Evolutionary conservation across 2,329 filamentous ascomycete species (phyloP), one percentile per base, ranked within the genome.

Genomic region (Fusarium euwallaceae): DNA sequence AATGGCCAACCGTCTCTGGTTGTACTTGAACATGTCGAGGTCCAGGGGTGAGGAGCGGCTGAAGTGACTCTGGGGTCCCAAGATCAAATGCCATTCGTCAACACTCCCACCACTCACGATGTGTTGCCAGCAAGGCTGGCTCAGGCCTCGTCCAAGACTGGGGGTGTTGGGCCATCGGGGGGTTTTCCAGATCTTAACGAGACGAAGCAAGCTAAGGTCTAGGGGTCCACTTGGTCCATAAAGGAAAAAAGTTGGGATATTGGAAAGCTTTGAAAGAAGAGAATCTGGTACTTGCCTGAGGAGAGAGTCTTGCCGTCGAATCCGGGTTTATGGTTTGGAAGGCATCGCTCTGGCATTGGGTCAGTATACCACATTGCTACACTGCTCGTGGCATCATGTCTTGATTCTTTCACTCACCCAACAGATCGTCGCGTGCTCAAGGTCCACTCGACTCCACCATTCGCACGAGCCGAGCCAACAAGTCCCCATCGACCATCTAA

Each of bases 361-460:
- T 76, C 27, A 76, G 62, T 48, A 61, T 68, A 32, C 20, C 27
- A 8, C 29, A 17, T 20, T 36, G 45, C 36, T 32, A 60, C 29
- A 60, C 29, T 24, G n/a, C 48, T 64, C 51, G 16, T 55, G 29
- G 34, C 29, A 37, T 64, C 41, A 17, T 14, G 17, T 60, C 43
- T 27, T 9, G 12, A 45, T 37, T 51, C 41, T 58, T 69, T 53
- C 27, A 76, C 68, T 67, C 56, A 67, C 73, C 59, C 29, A 41
- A 22, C 41, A 66, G 43, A 56, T 45, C 27, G 5, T 62, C 53
- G 51, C 41, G 56, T 41, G 29, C 16, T 67, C 36, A 8, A 67
- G 70, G 55, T 61, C 65, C 67, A 67, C 73, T 32, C 20, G 41
- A 64, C 68, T 74, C 73, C 73, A 76, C 71, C 61, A 45, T 58